Conservation (phyloP, 2,329 filamentous ascomycete species). For the Thielaviopsis ethacetica region DNA sequence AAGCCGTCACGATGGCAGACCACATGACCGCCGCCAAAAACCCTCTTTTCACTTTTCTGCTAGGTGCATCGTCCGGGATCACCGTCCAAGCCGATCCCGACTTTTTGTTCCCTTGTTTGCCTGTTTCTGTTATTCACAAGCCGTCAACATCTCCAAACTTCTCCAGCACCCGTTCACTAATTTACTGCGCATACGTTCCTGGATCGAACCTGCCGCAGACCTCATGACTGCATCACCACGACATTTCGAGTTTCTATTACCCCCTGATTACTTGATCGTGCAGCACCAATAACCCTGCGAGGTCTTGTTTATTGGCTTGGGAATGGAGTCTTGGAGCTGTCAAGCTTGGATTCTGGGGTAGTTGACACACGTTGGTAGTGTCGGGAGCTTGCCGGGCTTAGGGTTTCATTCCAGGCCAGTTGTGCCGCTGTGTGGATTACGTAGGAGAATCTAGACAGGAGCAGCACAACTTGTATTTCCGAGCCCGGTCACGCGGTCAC, state of each 20-base stretch:
- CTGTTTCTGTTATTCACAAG: too few species aligned
- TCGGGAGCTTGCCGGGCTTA: neutral
- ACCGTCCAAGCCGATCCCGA: neutral
- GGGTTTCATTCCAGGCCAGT: too few species aligned
- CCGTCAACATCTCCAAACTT: neutral
- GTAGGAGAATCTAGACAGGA: too few species aligned
- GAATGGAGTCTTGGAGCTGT: neutral
- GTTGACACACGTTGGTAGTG: neutral
- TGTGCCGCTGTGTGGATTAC: too few species aligned
- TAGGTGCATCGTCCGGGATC: too few species aligned
- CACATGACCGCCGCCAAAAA: neutral
- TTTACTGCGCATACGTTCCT: neutral
- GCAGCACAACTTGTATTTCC: too few species aligned
- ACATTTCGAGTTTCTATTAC: constrained; percentile 7
- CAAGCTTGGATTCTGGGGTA: neutral
- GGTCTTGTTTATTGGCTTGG: neutral
- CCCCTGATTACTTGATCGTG: constrained; percentile 6
- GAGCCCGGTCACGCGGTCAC: too few species aligned
- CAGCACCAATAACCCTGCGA: neutral
- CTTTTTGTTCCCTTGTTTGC: neutral
- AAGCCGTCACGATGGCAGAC: neutral
- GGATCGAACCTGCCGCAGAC: neutral
- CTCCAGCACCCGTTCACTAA: neutral
- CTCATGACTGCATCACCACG: neutral
- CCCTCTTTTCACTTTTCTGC: neutral